Conservation (phyloP, 2,329 filamentous ascomycete species). For the Penicillium olsonii region DNA sequence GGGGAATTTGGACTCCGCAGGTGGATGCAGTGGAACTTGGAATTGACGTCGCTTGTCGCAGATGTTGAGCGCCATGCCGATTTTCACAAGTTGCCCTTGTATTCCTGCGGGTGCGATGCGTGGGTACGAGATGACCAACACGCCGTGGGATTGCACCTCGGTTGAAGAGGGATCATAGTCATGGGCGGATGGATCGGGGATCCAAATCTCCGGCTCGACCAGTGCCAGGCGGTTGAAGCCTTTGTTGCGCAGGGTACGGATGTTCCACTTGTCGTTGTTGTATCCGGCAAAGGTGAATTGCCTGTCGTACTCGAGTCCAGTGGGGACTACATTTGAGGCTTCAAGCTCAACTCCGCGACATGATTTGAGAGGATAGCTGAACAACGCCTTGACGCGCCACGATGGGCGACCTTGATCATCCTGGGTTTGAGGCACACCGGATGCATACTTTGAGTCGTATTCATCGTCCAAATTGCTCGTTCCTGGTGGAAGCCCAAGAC, state of each 20-base stretch:
- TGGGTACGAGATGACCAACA: slow-evolving; percentile 54
- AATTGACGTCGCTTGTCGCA: slow-evolving; percentile 47
- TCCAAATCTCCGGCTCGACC: slow-evolving; percentile 64
- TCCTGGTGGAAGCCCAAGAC: slow-evolving; percentile 49
- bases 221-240: slow-evolving; percentile 65
- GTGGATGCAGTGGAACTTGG: slow-evolving; percentile 55
- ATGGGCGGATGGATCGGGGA: slow-evolving; percentile 51
- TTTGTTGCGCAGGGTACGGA: slow-evolving; percentile 46
- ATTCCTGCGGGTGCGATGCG: slow-evolving; percentile 17
- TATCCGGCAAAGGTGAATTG: slow-evolving; percentile 79
- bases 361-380: slow-evolving; percentile 81
- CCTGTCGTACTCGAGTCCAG: slow-evolving; percentile 76
- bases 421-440: slow-evolving; percentile 32
- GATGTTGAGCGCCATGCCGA: slow-evolving; percentile 33
- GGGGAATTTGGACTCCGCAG: slow-evolving; percentile 49
- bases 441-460: slow-evolving; percentile 53
- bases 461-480: slow-evolving; percentile 59
- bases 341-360: slow-evolving; percentile 75
- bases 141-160: slow-evolving; percentile 54
- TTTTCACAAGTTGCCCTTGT: slow-evolving; percentile 19
- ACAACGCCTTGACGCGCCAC: slow-evolving; percentile 66
- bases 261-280: slow-evolving; percentile 41
- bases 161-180: slow-evolving; percentile 47
- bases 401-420: slow-evolving; percentile 39
- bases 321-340: slow-evolving; percentile 63